phyloP scores from a whole-genome alignment of 1,139 yeast species.

The Candida tropicalis region DNA sequence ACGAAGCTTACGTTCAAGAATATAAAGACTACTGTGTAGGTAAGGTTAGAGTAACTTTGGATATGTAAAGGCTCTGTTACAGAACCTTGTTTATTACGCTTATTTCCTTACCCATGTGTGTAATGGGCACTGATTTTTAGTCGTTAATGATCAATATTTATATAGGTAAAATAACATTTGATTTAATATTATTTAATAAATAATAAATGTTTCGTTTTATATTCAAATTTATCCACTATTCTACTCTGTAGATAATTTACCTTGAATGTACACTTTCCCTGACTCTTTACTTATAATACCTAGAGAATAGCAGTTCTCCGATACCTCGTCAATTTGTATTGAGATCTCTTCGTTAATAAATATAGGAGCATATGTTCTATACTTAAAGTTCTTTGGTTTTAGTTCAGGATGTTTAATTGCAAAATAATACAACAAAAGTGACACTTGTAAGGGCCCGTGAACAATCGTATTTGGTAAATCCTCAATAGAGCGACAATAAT shows the following conservation, averaged over 20 bases:
- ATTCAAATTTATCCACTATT: too few relatives aligned
- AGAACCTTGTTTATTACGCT: too few relatives aligned
- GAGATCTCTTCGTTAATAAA: conserved; percentile 16
- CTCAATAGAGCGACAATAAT: conserved; percentile 56
- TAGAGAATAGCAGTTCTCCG: conserved; percentile 6
- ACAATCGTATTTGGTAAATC: conserved; percentile 63
- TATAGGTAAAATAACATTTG: too few relatives aligned
- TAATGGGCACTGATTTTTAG: too few relatives aligned
- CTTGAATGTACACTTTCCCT: conserved; percentile 15
- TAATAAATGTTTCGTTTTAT: neutral
- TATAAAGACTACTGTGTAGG: conserved; percentile 41
- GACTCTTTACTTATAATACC: conserved; percentile 11
- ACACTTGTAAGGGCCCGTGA: conserved; percentile 81
- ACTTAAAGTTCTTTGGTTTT: conserved; percentile 34
- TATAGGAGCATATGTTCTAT: conserved; percentile 52
- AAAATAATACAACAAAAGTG: conserved; percentile 58
- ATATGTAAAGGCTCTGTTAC: conserved; percentile 9
- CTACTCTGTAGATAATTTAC: conserved; percentile 8
- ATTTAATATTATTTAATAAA: neutral
- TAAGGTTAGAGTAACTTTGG: conserved; percentile 24
- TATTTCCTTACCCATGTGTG: too few relatives aligned
- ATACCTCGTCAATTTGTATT: conserved; percentile 7
- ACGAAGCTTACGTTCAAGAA: conserved; percentile 39
- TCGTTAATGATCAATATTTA: too few relatives aligned
- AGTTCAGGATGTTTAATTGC: conserved; percentile 19